phyloP scores from a whole-genome alignment of 805 yeast species.

The Saccharomyces eubayanus region DNA sequence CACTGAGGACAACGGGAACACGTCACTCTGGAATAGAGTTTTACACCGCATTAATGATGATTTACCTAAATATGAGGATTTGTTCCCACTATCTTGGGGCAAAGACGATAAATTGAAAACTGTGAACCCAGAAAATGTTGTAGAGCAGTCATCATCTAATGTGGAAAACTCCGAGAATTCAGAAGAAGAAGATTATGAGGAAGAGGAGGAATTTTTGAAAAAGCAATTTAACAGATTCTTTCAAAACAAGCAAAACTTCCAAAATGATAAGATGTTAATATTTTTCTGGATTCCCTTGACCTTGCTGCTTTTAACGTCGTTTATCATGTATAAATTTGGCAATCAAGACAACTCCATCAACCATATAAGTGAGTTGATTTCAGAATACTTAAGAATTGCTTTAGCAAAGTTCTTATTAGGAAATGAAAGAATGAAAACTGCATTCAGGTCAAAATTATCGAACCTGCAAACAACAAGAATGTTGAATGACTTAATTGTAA shows the following conservation, averaged over 20 bases:
- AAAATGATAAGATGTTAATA: constrained; percentile 73
- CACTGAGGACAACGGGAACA: constrained; percentile 7
- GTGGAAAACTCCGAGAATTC: constrained; percentile 19
- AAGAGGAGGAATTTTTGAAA: constrained; percentile 30
- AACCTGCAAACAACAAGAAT: constrained; percentile 22
- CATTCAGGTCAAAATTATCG: constrained; percentile 30
- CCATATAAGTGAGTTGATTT: constrained; percentile 27
- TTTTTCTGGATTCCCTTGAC: constrained; percentile 89
- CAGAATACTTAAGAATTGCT: constrained; percentile 36
- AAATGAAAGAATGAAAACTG: constrained; percentile 40
- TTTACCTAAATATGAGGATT: constrained; percentile 67
- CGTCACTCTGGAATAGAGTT: constrained; percentile 34
- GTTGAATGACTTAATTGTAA: constrained; percentile 8
- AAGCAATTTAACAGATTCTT: constrained; percentile 33
- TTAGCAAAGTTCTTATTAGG: constrained; percentile 46
- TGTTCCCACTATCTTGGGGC: constrained; percentile 42
- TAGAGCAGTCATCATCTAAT: background rate
- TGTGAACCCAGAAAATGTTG: background rate
- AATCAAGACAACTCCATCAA: constrained; percentile 29
- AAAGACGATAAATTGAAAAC: background rate
- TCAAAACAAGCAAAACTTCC: constrained; percentile 39
- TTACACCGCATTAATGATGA: constrained; percentile 35
- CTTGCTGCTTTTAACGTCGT: constrained; percentile 43
- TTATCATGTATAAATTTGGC: constrained; percentile 34
- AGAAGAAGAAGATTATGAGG: constrained; percentile 19